Evolutionary conservation across 345 rosid species (phyloP), one percentile per base, ranked within the genome.

Genomic region (Boechera divaricarpa): DNA sequence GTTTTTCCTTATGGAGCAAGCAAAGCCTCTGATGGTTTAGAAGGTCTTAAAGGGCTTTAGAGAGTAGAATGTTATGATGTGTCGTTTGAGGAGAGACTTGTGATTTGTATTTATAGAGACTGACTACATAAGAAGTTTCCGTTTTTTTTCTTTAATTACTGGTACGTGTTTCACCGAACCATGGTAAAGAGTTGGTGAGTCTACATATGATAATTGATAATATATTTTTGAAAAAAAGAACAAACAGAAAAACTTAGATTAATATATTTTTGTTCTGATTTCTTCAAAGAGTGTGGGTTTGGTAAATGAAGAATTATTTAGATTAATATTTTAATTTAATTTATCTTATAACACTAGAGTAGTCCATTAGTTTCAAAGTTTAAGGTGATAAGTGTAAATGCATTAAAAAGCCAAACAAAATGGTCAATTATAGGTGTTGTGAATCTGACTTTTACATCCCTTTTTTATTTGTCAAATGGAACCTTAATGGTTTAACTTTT

Each of bases 131-230:
- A 57, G 2, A 64, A 72, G 47, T 66, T 35, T 58, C 72, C n/a
- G 16, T 54, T 48, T 69, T 48, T 52, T 12, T 3, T 0, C 6
- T 7, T 29, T 28, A 7, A 16, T 76, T 64, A 77, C 72, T 64
- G 41, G 41, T n/a, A 48, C 7, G 45, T 48, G 21, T 71, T 71
- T 65, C 63, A 72, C 73, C 73, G 35, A 78, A 66, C 81, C 81
- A 65, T 58, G 61, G 81, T 78, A 58, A 78, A 78, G 63, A 78
- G 81, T 78, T 78, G 81, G 81, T 78, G 81, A 72, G 77, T 65
- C 67, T 10, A 5, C 54, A 55, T 33, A 45, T 13, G 48, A 44
- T 44, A 44, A 44, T 11, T 13, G 3, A 38, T 38, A 35, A 39
- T 53, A 33, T 45, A 4, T 26, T 2, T 73, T 59, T 24, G 5